Conservation (phyloP, 2,329 filamentous ascomycete genomes). For the Fusarium chaquense region DNA sequence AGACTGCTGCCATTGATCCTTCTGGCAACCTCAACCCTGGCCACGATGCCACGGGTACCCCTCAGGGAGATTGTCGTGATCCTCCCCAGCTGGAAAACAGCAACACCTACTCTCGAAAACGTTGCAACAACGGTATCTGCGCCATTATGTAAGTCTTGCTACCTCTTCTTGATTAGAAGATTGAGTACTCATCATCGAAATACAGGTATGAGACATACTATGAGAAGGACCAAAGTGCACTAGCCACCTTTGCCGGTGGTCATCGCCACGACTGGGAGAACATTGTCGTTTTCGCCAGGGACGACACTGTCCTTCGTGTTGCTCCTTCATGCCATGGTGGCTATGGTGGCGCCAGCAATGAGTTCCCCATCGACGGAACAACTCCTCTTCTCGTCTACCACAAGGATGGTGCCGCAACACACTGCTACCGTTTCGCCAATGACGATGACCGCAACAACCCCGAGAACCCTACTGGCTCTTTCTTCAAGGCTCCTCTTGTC, state of each 20-base stretch:
- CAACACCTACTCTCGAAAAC: constrained; percentile 50
- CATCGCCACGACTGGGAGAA: constrained; percentile 60
- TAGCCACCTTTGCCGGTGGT: constrained; percentile 49
- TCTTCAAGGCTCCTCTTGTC: constrained; percentile 45
- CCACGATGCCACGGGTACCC: constrained; percentile 46
- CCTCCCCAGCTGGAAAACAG: constrained; percentile 48
- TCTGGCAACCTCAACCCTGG: constrained; percentile 51
- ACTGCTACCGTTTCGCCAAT: constrained; percentile 51
- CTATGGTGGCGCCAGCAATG: constrained; percentile 43
- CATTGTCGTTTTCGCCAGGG: constrained; percentile 51
- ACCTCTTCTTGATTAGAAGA: rapidly evolving
- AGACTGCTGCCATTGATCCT: constrained; percentile 59
- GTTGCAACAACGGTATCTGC: constrained; percentile 52
- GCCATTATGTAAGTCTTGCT: constrained; percentile 45
- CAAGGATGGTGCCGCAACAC: constrained; percentile 48
- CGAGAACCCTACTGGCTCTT: constrained; percentile 46
- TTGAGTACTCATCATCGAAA: not conserved
- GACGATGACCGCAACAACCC: constrained; percentile 41
- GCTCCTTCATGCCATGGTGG: constrained; percentile 48
- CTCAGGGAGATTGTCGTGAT: constrained; percentile 50
- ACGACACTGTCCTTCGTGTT: constrained; percentile 44
- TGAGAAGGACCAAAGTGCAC: constrained; percentile 58
- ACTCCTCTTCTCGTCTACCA: constrained; percentile 48
- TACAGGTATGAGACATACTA: constrained; percentile 54
- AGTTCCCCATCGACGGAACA: constrained; percentile 37